Conservation (phyloP, 2,329 filamentous ascomycete genomes). For the Mycosphaerella arachidis region DNA sequence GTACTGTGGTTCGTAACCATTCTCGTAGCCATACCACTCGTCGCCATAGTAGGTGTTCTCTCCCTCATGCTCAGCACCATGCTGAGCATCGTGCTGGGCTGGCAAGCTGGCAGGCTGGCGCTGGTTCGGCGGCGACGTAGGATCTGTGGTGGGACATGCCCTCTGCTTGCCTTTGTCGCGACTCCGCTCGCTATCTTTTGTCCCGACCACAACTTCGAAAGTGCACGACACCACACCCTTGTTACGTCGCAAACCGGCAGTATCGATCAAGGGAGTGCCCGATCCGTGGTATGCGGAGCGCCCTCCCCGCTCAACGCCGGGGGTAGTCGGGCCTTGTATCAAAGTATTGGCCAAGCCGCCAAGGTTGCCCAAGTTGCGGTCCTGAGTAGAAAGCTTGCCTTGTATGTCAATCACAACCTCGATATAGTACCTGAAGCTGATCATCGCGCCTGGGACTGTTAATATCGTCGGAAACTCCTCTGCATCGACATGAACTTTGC, state of each 20-base stretch:
- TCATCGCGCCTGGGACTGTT: slow-evolving; percentile 85
- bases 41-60: slow-evolving; percentile 5
- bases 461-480: slow-evolving; percentile 89
- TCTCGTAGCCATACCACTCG: slow-evolving; percentile 25
- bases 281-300: slow-evolving; percentile 15
- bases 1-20: slow-evolving; percentile 24
- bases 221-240: slow-evolving; percentile 86
- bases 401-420: slow-evolving; percentile 92
- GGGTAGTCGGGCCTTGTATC: slow-evolving; percentile 8
- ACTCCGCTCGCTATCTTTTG: slow-evolving; percentile 63
- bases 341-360: slow-evolving; percentile 24
- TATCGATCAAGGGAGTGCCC: slow-evolving; percentile 70
- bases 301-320: slow-evolving; percentile 10
- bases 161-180: slow-evolving; percentile 45
- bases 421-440: slow-evolving; percentile 89
- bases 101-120: not conserved
- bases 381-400: slow-evolving; percentile 74
- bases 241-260: slow-evolving; percentile 76
- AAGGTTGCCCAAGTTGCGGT: slow-evolving; percentile 43
- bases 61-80: not conserved
- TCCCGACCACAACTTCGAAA: slow-evolving; percentile 85
- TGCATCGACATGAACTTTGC: slow-evolving; percentile 80
- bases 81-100: not conserved
- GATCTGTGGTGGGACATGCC: slow-evolving; percentile 23
- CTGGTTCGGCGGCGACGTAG: not conserved